phyloP scores from a whole-genome alignment of 139 green algal species.

The Micractinium conductrix region DNA sequence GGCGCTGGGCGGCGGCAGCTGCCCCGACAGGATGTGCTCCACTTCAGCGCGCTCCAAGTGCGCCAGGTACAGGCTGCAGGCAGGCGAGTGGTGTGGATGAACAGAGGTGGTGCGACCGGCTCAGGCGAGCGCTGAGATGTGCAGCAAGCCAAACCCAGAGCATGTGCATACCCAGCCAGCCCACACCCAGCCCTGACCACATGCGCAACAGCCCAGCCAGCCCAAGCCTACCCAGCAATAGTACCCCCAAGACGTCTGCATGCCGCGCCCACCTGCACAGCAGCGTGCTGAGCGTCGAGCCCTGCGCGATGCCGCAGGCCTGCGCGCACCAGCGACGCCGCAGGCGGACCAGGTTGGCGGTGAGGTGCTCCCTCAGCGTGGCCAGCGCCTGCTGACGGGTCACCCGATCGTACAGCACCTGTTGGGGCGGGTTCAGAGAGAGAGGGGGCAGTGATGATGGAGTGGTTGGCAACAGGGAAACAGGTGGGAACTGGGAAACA shows the following conservation, averaged over 20 bases:
- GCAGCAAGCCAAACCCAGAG: neutral
- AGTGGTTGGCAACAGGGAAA: neutral
- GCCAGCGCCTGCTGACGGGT: conserved; percentile 39
- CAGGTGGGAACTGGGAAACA: too few relatives aligned
- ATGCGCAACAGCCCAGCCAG: neutral
- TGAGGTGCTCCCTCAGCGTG: conserved; percentile 79
- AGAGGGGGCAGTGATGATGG: neutral
- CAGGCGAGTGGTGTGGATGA: neutral
- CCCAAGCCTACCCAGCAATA: neutral
- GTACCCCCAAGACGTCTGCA: too few relatives aligned
- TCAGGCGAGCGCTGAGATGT: neutral
- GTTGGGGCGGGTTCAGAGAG: neutral
- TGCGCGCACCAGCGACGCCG: conserved; percentile 77
- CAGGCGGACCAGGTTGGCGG: conserved; percentile 73
- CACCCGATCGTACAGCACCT: conserved; percentile 55
- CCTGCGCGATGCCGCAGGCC: conserved; percentile 79
- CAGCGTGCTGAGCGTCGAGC: conserved; percentile 81
- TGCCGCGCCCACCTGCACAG: conserved; percentile 47
- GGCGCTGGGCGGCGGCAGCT: neutral
- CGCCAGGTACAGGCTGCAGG: conserved; percentile 90
- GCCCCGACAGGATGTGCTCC: conserved; percentile 56
- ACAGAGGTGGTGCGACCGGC: neutral
- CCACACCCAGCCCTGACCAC: neutral
- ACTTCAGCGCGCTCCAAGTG: conserved; percentile 78
- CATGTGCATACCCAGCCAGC: neutral